Conservation (phyloP, 1,139 yeast species). For the Spathaspora jeffriesii region DNA sequence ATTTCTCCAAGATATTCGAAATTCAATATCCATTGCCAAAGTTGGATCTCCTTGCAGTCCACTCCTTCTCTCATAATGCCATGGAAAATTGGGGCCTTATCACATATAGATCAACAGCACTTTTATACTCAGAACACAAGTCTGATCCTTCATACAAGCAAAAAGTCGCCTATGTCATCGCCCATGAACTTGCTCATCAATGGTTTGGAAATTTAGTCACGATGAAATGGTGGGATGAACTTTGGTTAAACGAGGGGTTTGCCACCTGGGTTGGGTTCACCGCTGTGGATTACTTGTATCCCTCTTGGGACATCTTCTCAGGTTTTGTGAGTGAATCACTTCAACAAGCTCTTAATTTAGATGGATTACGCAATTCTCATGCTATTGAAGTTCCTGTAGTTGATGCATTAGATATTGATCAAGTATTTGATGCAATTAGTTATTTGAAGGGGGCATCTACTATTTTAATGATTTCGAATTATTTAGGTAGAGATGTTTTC, state of each 20-base stretch:
- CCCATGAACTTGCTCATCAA: constrained; percentile 91
- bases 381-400: constrained; percentile 86
- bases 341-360: constrained; percentile 71
- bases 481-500: constrained; percentile 66
- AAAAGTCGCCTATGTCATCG: constrained; percentile 85
- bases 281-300: constrained; percentile 74
- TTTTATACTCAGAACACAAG: constrained; percentile 65
- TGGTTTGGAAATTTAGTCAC: constrained; percentile 94
- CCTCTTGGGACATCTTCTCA: constrained; percentile 88
- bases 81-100: constrained; percentile 94
- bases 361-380: constrained; percentile 74
- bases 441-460: constrained; percentile 82
- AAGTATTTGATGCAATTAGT: constrained; percentile 82
- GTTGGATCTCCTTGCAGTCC: constrained; percentile 75
- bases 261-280: constrained; percentile 89
- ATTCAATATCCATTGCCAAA: constrained; percentile 74
- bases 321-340: constrained; percentile 66
- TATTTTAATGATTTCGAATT: constrained; percentile 68
- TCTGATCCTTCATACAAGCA: constrained; percentile 69
- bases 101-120: constrained; percentile 78
- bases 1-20: constrained; percentile 64
- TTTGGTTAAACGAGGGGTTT: constrained; percentile 90
- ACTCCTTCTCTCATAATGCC: constrained; percentile 76
- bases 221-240: constrained; percentile 95
- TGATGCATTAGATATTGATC: constrained; percentile 81